These are phyloP conservation scores for Forsythia suspensa DNA, from an alignment of 257 asterid genomes.

Conservation along the genomic window DNA sequence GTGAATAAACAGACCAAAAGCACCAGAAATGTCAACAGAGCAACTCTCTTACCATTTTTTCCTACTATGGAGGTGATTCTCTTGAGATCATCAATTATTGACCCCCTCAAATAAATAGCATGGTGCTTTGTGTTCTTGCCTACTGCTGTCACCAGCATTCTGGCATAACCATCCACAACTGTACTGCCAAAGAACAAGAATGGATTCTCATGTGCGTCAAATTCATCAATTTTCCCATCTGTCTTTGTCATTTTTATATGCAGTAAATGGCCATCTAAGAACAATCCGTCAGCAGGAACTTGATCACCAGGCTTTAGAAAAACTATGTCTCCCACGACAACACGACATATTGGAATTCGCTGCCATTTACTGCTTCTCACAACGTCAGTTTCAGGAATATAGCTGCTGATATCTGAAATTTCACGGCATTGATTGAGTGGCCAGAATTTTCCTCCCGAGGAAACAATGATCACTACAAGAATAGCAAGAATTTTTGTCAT, in stretches of 20 bases:
- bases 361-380: slow-evolving; percentile 37
- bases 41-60: slow-evolving; percentile 8
- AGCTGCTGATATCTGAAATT: slow-evolving; percentile 31
- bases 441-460: slow-evolving; percentile 36
- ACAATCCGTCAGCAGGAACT: slow-evolving; percentile 49
- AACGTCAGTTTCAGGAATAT: slow-evolving; percentile 32
- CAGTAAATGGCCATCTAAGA: slow-evolving; percentile 40
- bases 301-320: slow-evolving; percentile 53
- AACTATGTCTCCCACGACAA: slow-evolving; percentile 50
- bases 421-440: slow-evolving; percentile 36
- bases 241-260: slow-evolving; percentile 41
- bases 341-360: slow-evolving; percentile 31
- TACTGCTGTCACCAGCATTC: slow-evolving; percentile 46
- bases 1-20: slow-evolving; percentile 18
- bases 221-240: slow-evolving; percentile 45
- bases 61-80: neutral
- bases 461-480: slow-evolving; percentile 38
- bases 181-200: slow-evolving; percentile 44
- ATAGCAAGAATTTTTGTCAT: slow-evolving; percentile 42
- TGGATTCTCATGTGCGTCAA: slow-evolving; percentile 32
- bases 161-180: slow-evolving; percentile 45
- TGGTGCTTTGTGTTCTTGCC: slow-evolving; percentile 34
- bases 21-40: slow-evolving; percentile 10
- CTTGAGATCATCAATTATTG: slow-evolving; percentile 3
- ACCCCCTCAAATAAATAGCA: neutral